These are phyloP conservation scores for Drosera capensis DNA, from an alignment of 148 eudicot species.

Conservation along the genomic window DNA sequence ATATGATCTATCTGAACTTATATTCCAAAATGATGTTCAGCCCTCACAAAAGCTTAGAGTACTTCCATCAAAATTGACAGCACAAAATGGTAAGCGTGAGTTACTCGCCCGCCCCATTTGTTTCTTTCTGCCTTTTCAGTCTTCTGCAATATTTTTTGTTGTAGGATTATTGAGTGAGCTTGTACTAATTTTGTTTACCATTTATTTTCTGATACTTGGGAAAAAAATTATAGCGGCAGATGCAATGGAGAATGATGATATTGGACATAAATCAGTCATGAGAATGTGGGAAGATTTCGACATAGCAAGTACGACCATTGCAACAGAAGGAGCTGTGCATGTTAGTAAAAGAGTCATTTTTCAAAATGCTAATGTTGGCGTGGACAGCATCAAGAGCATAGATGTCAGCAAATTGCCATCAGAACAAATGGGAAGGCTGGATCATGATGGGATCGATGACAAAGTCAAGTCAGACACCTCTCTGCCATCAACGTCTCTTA, in stretches of 20 bases:
- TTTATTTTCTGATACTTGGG: constrained; percentile 3
- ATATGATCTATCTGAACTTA: constrained; percentile 10
- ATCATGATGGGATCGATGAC: neutral
- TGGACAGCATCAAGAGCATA: too few relatives aligned
- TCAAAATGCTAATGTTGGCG: too few relatives aligned
- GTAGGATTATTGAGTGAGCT: too few relatives aligned
- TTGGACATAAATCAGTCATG: constrained; percentile 9
- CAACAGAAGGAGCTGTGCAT: constrained; percentile 4
- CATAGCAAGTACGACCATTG: constrained; percentile 9
- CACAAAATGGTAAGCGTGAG: constrained; percentile 16
- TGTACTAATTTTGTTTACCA: neutral
- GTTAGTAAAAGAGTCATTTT: constrained; percentile 7
- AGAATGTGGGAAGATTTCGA: constrained; percentile 18
- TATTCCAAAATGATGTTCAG: constrained; percentile 3
- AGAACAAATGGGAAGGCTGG: too few relatives aligned
- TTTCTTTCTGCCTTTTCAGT: neutral
- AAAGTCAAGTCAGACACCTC: constrained; percentile 8
- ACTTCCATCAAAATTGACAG: constrained; percentile 10
- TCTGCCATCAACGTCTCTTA: constrained; percentile 4
- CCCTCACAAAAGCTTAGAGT: neutral
- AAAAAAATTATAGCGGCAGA: constrained; percentile 17
- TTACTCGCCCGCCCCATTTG: neutral
- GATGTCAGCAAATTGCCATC: too few relatives aligned
- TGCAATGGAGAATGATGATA: constrained; percentile 14
- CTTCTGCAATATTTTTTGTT: too few relatives aligned